Base-by-base conservation (phyloP, 2,329 filamentous ascomycete species). In the Talaromyces sp. region DNA sequence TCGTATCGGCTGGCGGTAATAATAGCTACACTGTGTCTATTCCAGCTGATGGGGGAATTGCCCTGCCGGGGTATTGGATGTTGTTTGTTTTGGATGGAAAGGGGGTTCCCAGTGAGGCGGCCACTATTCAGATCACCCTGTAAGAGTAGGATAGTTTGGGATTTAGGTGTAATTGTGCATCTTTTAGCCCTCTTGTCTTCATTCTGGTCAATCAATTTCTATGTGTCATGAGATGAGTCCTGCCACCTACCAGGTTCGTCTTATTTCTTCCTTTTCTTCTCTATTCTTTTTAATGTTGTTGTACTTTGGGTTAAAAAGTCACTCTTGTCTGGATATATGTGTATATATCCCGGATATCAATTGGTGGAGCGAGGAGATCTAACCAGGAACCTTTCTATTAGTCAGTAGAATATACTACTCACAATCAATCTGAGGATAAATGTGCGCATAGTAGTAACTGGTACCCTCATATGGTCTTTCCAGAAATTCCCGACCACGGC, bases 11-110 rank as follows among this genome's bases (percentile, higher is more conserved):
- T 34, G 56, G 42, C 61, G 56, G 42, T 61, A 64, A 4, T 66
- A 65, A 34, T 71, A 69, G 0, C 68, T 0, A 42, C 40, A 14
- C 40, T 42, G 68, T 81, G 3, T 70, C 67, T 5, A 71, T 82
- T 5, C 82, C 83, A 0, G 66, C 66, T 6, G 83, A 85, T 65
- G 65, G 76, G 0, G 83, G 82, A 3, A 71, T 85, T 36, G 67
- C 80, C 4, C 62, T 84, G 2, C 83, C 83, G 0, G 84, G 83
- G 0, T 82, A 79, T 66, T 85, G 80, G 74, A 80, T 81, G 69
- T 66, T 86, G 12, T 86, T 85, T 68, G 82, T 77, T 0, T 69
- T 83, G 30, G 72, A 79, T 61, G 62, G 67, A 16, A 31, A 36
- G 4, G 82, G 82, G 0, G 78, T 79, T 1, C 83, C 82, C 0